Conservation (phyloP, 2,329 filamentous ascomycete species). For the Monilinia fructicola region DNA sequence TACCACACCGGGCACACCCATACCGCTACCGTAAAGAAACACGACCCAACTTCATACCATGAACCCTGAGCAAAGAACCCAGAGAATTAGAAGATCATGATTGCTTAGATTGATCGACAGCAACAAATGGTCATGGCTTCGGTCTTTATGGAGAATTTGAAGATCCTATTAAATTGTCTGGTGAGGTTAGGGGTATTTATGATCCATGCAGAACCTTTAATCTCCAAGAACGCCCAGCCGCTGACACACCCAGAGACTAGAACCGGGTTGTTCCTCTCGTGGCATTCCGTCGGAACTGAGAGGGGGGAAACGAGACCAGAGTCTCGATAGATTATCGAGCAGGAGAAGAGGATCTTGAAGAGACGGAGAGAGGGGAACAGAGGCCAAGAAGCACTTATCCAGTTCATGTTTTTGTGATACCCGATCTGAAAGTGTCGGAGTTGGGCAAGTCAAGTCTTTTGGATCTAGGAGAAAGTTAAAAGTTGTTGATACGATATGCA, state of each 20-base stretch:
- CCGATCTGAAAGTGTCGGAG: constrained; percentile 9
- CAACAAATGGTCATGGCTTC: constrained; percentile 22
- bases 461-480: constrained; percentile 16
- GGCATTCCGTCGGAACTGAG: constrained; percentile 9
- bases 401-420: constrained; percentile 15
- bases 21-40: constrained; percentile 7
- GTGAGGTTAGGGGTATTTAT: constrained; percentile 14
- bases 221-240: constrained; percentile 12
- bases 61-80: constrained; percentile 6
- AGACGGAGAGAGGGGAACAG: background rate
- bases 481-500: background rate
- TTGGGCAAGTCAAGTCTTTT: background rate
- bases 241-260: constrained; percentile 19
- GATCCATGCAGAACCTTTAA: constrained; percentile 22
- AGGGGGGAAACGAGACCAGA: constrained; percentile 2
- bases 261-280: constrained; percentile 16
- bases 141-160: constrained; percentile 22
- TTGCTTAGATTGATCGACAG: constrained; percentile 24
- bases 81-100: constrained; percentile 15
- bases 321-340: background rate
- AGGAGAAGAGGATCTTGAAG: constrained; percentile 4
- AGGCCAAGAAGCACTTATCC: background rate
- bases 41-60: constrained; percentile 22
- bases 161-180: constrained; percentile 18
- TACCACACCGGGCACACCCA: constrained; percentile 20